phyloP scores from a whole-genome alignment of 139 green algal species.

The Monoraphidium neglectum region DNA sequence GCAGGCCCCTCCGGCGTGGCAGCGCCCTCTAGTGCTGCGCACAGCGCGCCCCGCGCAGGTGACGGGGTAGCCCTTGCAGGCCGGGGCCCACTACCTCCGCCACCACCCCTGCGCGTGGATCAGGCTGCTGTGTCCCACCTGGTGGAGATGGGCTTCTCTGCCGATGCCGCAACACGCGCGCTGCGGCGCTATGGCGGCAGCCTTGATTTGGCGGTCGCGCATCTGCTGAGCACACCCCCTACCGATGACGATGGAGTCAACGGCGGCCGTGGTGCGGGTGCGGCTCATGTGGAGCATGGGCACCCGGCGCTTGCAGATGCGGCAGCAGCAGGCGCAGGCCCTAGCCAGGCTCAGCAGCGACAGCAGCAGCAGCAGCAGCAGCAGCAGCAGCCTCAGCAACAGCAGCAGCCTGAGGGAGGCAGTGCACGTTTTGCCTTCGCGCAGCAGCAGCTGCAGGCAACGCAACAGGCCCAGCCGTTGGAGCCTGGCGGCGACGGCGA shows the following conservation, averaged over 20 bases:
- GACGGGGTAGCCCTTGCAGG: not conserved
- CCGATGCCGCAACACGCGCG: slow-evolving; percentile 17
- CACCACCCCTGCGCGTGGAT: not conserved
- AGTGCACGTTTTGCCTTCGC: too few relatives aligned
- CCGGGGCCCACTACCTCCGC: not conserved
- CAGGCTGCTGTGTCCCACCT: slow-evolving; percentile 29
- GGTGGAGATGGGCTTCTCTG: slow-evolving; percentile 48
- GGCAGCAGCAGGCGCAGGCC: too few relatives aligned
- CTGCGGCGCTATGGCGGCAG: slow-evolving; percentile 25
- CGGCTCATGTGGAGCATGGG: too few relatives aligned
- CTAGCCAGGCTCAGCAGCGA: not conserved
- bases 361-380: not conserved
- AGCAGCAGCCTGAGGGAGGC: too few relatives aligned
- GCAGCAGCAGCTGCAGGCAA: too few relatives aligned
- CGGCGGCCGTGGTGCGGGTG: too few relatives aligned
- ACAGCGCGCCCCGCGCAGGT: not conserved
- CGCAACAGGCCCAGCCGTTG: too few relatives aligned
- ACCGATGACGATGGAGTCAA: too few relatives aligned
- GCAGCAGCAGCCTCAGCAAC: too few relatives aligned
- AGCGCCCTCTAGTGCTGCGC: not conserved
- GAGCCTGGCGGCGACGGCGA: too few relatives aligned
- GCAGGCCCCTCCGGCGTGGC: too few relatives aligned
- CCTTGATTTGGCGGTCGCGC: slow-evolving; percentile 37
- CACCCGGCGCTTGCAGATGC: too few relatives aligned
- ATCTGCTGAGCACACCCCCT: slow-evolving; percentile 26